phyloP scores from a whole-genome alignment of 2,329 filamentous ascomycete genomes.

The Fusarium devonianum region DNA sequence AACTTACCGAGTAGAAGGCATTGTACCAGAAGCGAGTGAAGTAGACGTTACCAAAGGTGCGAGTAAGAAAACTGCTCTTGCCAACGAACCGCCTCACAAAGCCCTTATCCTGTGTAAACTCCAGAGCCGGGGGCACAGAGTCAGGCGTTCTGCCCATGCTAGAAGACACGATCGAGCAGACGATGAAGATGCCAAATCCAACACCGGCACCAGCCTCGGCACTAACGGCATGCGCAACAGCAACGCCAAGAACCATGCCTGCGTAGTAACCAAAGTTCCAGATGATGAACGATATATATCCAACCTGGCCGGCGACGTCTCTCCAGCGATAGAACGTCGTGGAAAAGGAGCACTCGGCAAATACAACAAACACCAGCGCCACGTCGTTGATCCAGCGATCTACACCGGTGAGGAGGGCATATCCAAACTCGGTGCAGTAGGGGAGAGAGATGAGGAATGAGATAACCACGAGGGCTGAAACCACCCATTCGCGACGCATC shows the following conservation, averaged over 20 bases:
- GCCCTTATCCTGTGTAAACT: conserved; percentile 48
- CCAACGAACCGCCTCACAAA: conserved; percentile 47
- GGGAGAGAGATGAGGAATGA: conserved; percentile 63
- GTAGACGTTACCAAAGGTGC: conserved; percentile 50
- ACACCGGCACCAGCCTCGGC: conserved; percentile 57
- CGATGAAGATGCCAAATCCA: conserved; percentile 60
- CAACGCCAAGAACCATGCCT: conserved; percentile 59
- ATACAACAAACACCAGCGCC: conserved; percentile 61
- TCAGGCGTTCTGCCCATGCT: conserved; percentile 54
- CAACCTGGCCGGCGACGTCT: conserved; percentile 54
- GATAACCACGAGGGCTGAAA: conserved; percentile 56
- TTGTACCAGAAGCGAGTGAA: conserved; percentile 59
- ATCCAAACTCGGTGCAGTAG: conserved; percentile 66
- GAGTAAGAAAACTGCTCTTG: conserved; percentile 6
- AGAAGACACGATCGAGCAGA: conserved; percentile 49
- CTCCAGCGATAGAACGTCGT: conserved; percentile 62
- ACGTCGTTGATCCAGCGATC: conserved; percentile 65
- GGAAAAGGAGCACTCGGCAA: conserved; percentile 59
- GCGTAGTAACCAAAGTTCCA: conserved; percentile 62
- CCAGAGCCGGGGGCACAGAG: conserved; percentile 49
- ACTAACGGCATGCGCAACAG: conserved; percentile 55
- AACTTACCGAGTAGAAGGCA: conserved; percentile 63
- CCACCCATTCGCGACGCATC: conserved; percentile 52
- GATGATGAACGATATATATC: conserved; percentile 51
- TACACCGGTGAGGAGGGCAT: conserved; percentile 61